Evolutionary conservation across 1,139 yeast genomes (phyloP).

Genomic region (Arxiozyma telluris): DNA sequence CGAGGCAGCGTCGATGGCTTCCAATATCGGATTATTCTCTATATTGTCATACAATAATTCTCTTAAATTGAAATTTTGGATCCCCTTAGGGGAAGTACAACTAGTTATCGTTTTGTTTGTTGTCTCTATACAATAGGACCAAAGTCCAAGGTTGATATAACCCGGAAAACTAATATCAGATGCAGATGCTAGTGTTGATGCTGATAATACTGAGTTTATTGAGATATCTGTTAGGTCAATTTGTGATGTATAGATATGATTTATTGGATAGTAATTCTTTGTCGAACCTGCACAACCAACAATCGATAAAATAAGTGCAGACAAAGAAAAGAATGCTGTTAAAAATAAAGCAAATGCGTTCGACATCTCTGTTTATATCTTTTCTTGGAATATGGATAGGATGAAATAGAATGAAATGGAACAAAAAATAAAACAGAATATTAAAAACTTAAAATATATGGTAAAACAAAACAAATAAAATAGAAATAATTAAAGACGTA

Average conservation of each 20-base stretch:
- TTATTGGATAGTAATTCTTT: constrained; percentile 22
- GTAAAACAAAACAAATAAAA: background rate
- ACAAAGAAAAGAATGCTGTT: constrained; percentile 19
- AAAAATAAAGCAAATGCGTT: constrained; percentile 15
- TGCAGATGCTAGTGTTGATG: background rate
- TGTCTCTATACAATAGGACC: constrained; percentile 26
- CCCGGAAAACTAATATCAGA: constrained; percentile 15
- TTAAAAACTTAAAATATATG: too few relatives aligned
- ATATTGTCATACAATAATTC: constrained; percentile 19
- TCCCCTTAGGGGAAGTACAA: constrained; percentile 27
- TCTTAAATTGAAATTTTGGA: constrained; percentile 22
- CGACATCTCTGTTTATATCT: constrained; percentile 11
- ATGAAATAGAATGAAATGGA: background rate
- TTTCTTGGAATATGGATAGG: background rate
- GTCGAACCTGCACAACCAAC: constrained; percentile 29
- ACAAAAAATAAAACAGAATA: background rate
- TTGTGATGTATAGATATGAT: constrained; percentile 25
- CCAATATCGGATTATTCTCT: constrained; percentile 14
- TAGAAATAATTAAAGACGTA: too few relatives aligned
- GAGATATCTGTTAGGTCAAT: constrained; percentile 19
- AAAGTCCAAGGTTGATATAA: constrained; percentile 25
- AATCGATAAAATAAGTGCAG: constrained; percentile 22
- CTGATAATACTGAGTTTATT: constrained; percentile 9
- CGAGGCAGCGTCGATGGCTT: constrained; percentile 17
- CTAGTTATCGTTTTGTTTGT: constrained; percentile 12